Percentiles rank a stretch among this genome's conserved stretches.
phyloP scores from a whole-genome alignment of 441 rosid genomes.

The Pelargonium australe region DNA sequence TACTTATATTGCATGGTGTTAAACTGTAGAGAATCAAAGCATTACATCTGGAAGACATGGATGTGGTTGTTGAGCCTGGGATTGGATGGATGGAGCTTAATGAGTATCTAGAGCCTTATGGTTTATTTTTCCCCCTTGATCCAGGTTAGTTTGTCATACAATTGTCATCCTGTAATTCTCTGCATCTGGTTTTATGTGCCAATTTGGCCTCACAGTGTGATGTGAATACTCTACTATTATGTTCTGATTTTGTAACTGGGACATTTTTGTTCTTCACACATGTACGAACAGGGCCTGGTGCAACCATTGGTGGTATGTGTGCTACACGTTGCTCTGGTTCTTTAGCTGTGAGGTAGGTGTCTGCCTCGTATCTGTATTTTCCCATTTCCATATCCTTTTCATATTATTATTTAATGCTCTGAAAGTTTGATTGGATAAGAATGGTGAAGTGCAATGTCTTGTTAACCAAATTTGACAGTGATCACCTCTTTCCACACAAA shows the following conservation, averaged over 20 bases:
- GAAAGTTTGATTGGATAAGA: background rate
- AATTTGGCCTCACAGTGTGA: too few species aligned
- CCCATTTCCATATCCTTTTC: slow-evolving; percentile 11
- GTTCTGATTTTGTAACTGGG: slow-evolving; percentile 4
- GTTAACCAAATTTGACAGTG: background rate
- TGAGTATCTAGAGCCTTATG: slow-evolving; percentile 77
- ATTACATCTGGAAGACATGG: slow-evolving; percentile 87
- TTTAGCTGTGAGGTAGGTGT: slow-evolving; percentile 75
- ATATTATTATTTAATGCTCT: background rate
- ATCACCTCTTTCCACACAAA: background rate
- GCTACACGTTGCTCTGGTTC: slow-evolving; percentile 97
- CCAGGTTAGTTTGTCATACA: slow-evolving; percentile 50
- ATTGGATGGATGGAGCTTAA: slow-evolving; percentile 97
- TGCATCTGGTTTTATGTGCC: too few species aligned
- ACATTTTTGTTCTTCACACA: slow-evolving; percentile 14
- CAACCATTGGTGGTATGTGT: slow-evolving; percentile 93
- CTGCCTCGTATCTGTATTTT: slow-evolving; percentile 17
- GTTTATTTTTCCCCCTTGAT: slow-evolving; percentile 90
- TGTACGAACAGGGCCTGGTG: slow-evolving; percentile 70
- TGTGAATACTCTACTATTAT: background rate
- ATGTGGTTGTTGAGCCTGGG: slow-evolving; percentile 94
- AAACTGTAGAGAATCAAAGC: slow-evolving; percentile 65
- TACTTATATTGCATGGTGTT: slow-evolving; percentile 11
- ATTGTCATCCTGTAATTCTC: background rate
- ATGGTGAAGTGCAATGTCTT: background rate